Base-by-base conservation (phyloP, 1,284 basidiomycete genomes). In the Cutaneotrichosporon spelunceum region DNA sequence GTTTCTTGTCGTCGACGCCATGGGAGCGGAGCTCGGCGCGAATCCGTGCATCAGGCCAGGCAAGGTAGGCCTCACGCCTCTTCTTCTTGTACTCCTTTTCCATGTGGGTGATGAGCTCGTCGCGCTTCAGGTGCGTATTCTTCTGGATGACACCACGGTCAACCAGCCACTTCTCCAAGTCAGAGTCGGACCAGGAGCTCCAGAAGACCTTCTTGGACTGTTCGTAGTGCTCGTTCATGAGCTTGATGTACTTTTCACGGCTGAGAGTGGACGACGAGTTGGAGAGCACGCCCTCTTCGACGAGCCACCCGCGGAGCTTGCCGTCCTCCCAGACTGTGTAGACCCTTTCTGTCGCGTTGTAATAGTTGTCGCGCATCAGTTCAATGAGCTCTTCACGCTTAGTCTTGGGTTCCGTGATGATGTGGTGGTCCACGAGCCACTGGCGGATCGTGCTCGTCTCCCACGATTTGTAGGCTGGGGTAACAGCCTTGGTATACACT, bases 1-100 rank as follows among this genome's bases (percentile, higher is more conserved):
- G 81, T 60, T 83, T 81, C 21, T 82, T 81, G 70, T 93, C 90
- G 65, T 83, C 81, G 42, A 92, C 70, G 55, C 88, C 88, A 63
- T 84, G 83, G 72, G 88, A 85, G 61, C 90, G 84, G 30, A 93
- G 83, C 75, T 87, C 91, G 0, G 89, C 90, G 58, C 91, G 88
- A 33, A 94, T 84, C 50, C 91, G 85, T 3, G 91, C 89, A 70
- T 93, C 91, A 16, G 91, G 90, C 91, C 91, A 94, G n/a, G 84
- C 83, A 55, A 93, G 81, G 77, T 91, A 93, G 1, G 84, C 81
- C 4, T 85, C 83, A 8, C 82, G 71, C 24, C 79, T 77, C 27
- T 71, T 67, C 48, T 78, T 72, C 69, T 79, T 79, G 74, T 83
- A 82, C 71, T 79, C 71, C 29, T 66, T 67, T 69, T 64, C 61